phyloP scores from a whole-genome alignment of 2,329 filamentous ascomycete genomes.

The Neonectria ditissima region DNA sequence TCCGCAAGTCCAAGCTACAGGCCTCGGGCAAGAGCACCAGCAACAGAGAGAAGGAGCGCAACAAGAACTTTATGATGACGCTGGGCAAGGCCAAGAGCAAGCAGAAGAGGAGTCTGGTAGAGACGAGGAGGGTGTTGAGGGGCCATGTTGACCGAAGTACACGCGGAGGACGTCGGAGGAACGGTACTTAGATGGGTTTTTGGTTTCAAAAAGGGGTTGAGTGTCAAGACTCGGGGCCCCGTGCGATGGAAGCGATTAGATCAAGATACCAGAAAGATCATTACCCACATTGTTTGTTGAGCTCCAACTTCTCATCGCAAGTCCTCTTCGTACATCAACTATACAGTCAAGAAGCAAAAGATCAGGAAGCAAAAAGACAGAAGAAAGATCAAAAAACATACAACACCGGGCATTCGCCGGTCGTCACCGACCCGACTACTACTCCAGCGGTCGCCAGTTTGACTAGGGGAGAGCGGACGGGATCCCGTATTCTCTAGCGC shows the following conservation, averaged over 20 bases:
- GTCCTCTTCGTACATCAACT: not conserved
- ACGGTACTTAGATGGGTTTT: constrained; percentile 57
- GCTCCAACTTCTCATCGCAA: not conserved
- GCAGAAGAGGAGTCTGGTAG: constrained; percentile 91
- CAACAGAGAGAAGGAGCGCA: constrained; percentile 94
- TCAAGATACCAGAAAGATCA: constrained; percentile 6
- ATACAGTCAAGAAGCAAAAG: not conserved
- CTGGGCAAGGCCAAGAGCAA: constrained; percentile 95
- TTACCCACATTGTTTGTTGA: not conserved
- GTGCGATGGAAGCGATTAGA: constrained; percentile 1
- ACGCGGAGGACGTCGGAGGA: constrained; percentile 84
- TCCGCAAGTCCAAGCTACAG: constrained; percentile 87
- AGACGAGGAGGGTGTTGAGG: constrained; percentile 83
- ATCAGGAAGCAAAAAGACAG: too few relatives aligned
- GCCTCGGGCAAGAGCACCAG: constrained; percentile 94
- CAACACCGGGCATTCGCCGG: constrained; percentile 29
- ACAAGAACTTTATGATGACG: constrained; percentile 99
- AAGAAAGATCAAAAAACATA: constrained; percentile 14
- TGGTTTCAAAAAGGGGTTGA: not conserved
- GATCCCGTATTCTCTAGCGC: not conserved
- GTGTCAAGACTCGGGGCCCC: not conserved
- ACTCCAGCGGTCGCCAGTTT: constrained; percentile 25
- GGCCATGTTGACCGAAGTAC: constrained; percentile 87
- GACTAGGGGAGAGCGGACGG: constrained; percentile 20
- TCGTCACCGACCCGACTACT: constrained; percentile 33